Evolutionary conservation across 108 stramenopile genomes (phyloP).

Genomic region (Fragilariopsis cylindrus): DNA sequence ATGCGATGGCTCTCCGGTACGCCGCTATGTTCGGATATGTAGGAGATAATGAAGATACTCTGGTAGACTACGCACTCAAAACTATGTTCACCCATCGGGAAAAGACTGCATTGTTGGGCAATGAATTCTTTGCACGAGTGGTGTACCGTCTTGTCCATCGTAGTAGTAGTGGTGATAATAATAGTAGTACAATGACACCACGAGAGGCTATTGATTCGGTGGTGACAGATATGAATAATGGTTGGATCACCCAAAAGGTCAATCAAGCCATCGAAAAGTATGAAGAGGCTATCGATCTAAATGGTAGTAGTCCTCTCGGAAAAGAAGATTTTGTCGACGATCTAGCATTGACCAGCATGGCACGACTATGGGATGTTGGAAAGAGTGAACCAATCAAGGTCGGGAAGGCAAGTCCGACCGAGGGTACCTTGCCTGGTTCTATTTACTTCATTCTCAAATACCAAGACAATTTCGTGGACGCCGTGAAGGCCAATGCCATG

Average conservation of each 20-base stretch:
- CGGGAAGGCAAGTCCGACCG: constrained; percentile 3
- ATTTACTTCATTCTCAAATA: background rate
- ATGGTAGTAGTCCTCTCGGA: too few relatives aligned
- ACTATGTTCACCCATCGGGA: too few relatives aligned
- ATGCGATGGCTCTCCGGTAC: too few relatives aligned
- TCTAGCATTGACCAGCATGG: too few relatives aligned
- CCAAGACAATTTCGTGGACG: constrained; percentile 5
- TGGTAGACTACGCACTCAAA: too few relatives aligned
- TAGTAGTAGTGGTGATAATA: background rate
- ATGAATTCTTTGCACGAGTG: constrained; percentile 5
- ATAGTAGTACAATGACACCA: background rate
- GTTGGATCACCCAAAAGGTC: background rate
- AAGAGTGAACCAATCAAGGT: background rate
- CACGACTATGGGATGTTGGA: too few relatives aligned
- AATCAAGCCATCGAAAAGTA: background rate
- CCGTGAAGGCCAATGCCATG: constrained; percentile 2
- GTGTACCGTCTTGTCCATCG: background rate
- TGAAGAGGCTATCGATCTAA: background rate
- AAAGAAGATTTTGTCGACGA: too few relatives aligned
- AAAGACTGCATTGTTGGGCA: background rate
- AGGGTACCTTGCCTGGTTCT: background rate
- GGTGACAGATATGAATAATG: constrained; percentile 4
- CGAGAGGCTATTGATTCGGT: background rate
- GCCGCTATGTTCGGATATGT: too few relatives aligned
- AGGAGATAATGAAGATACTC: too few relatives aligned